Evolutionary conservation across 352 stramenopile genomes (phyloP).

Genomic region (Globisporangium cederbergense): DNA sequence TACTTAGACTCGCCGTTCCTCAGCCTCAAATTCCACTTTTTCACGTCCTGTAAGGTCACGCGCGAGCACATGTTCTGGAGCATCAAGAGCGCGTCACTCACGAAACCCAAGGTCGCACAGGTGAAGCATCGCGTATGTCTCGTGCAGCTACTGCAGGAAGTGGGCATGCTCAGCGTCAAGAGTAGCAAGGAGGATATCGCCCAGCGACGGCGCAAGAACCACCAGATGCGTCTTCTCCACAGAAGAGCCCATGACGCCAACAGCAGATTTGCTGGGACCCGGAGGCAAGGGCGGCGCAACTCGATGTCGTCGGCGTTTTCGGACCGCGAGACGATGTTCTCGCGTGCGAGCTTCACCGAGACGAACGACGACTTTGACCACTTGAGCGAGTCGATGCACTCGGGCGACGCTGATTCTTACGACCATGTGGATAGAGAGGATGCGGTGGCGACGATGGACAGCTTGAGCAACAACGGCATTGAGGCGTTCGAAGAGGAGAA

Average conservation of each 20-base stretch:
- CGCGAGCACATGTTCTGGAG: slow-evolving; percentile 72
- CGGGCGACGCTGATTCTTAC: slow-evolving; percentile 5
- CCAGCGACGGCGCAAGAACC: slow-evolving; percentile 11
- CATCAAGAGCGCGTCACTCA: slow-evolving; percentile 59
- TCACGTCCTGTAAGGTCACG: slow-evolving; percentile 73
- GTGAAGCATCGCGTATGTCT: slow-evolving; percentile 64
- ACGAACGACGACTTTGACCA: slow-evolving; percentile 32
- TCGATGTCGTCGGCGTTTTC: slow-evolving; percentile 32
- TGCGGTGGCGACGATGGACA: background rate
- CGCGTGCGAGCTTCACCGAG: slow-evolving; percentile 29
- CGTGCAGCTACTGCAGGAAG: slow-evolving; percentile 56
- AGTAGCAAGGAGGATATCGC: slow-evolving; percentile 25
- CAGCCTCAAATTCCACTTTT: slow-evolving; percentile 60
- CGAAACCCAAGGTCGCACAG: slow-evolving; percentile 52
- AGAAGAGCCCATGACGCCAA: background rate
- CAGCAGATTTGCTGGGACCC: background rate
- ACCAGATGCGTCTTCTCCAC: background rate
- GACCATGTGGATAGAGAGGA: slow-evolving; percentile 4
- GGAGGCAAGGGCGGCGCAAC: background rate
- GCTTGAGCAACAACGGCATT: slow-evolving; percentile 13
- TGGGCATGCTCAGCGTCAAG: slow-evolving; percentile 50
- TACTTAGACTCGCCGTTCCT: slow-evolving; percentile 73
- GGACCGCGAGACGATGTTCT: slow-evolving; percentile 39
- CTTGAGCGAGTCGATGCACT: slow-evolving; percentile 26
- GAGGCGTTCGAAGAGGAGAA: slow-evolving; percentile 22